phyloP scores from a whole-genome alignment of 306 rosid species.

The Ceratonia siliqua region DNA sequence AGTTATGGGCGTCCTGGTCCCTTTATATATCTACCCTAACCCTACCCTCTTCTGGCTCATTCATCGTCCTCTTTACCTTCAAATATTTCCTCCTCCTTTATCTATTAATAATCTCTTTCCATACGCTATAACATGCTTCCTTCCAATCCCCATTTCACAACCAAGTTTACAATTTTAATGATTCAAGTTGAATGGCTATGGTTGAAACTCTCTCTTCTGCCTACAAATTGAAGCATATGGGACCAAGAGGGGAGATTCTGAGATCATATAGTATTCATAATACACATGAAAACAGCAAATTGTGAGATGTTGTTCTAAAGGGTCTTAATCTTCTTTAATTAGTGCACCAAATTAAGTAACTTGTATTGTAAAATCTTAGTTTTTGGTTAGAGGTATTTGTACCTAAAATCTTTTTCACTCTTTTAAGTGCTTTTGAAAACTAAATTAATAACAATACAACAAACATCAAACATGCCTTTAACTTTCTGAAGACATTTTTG shows the following conservation, averaged over 20 bases:
- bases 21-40: no score
- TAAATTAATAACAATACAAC: background rate
- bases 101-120: background rate
- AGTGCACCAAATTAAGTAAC: constrained; percentile 18
- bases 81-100: background rate
- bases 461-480: background rate
- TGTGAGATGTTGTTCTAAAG: no score
- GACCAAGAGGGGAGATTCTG: constrained; percentile 39
- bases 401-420: background rate
- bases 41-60: constrained; percentile 35
- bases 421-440: background rate
- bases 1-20: constrained; percentile 39
- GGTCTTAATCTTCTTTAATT: constrained; percentile 1
- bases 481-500: background rate
- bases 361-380: background rate
- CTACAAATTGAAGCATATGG: constrained; percentile 35
- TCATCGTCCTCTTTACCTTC: constrained; percentile 33
- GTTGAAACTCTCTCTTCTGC: constrained; percentile 35
- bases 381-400: background rate
- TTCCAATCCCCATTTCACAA: no score
- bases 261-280: constrained; percentile 36
- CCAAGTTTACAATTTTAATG: constrained; percentile 1
- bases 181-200: constrained; percentile 25
- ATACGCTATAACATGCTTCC: background rate
- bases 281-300: background rate